Evolutionary conservation across 1,139 yeast species (phyloP), one percentile per base, ranked within the genome.

Genomic region (Scheffersomyces insectosa): DNA sequence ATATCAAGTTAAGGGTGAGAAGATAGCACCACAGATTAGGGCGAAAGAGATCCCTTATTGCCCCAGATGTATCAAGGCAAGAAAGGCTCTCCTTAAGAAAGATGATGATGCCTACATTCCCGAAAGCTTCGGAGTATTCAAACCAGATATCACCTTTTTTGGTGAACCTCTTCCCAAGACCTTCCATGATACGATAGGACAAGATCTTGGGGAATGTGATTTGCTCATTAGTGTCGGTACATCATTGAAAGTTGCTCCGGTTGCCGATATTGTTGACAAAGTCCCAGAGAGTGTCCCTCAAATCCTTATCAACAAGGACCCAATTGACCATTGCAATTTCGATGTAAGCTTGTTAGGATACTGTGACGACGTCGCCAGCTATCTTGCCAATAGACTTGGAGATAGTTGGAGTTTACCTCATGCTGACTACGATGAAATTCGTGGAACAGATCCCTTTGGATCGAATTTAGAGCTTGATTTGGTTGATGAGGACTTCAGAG

Each of bases 141-240:
- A 93, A 60, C 99, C 99, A 0, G 97, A 93, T 62, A 91, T 93
- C 46, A 91, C 97, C 0, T 93, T 93, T 59, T 93, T 93, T 56
- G 97, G 97, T 6, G 98, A 93, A 60, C 81, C 84, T 11, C 72
- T 93, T 43, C 97, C 98, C 9, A 42, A 73, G n/a, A 65, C 75
- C 42, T 90, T 86, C 56, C 93, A 88, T 52, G 79, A 79, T 39
- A 68, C 78, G 25, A 76, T 88, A 33, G 72, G 75, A 33, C 66
- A 73, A 37, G 93, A 85, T 56, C 70, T 85, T 13, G 47, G 42
- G 13, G 49, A 53, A 27, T 89, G 97, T 66, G 98, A 93, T 65
- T 69, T 93, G 43, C 66, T 93, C 37, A 77, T 93, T 5, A 86
- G 96, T 62, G 83, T 91, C 13, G 99, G 99, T 8, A 93, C 99